Evolutionary conservation across 345 rosid species (phyloP).

Genomic region (Syzygium aqueum): DNA sequence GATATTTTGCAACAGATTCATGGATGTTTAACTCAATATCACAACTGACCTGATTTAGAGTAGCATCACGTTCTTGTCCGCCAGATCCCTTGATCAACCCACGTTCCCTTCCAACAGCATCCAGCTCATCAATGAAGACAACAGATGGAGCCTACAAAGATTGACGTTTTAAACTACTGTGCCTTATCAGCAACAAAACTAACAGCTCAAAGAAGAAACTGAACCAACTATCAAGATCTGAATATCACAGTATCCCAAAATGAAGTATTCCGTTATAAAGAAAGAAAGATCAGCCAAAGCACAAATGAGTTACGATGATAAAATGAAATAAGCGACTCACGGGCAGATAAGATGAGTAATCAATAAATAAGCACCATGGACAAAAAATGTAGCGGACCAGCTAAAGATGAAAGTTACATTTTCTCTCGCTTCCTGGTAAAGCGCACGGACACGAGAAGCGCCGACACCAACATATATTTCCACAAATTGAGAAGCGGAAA

Average conservation of each 20-base stretch:
- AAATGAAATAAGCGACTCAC: neutral
- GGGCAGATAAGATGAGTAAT: neutral
- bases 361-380: neutral
- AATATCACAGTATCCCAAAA: neutral
- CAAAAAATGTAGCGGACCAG: neutral
- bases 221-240: neutral
- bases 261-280: neutral
- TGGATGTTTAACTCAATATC: neutral
- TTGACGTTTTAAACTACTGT: neutral
- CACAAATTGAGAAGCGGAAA: slow-evolving; percentile 96
- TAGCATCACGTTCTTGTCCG: slow-evolving; percentile 97
- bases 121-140: slow-evolving; percentile 88
- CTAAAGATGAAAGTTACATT: slow-evolving; percentile 31
- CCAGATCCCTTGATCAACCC: slow-evolving; percentile 95
- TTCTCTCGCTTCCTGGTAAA: slow-evolving; percentile 88
- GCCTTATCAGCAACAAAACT: neutral
- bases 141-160: slow-evolving; percentile 75
- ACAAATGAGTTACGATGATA: neutral
- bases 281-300: neutral
- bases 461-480: slow-evolving; percentile 97
- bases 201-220: neutral
- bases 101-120: slow-evolving; percentile 97
- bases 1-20: neutral
- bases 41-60: slow-evolving; percentile 80
- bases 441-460: slow-evolving; percentile 90